Conservation (phyloP, 2,329 filamentous ascomycete genomes). For the Fusarium proliferatum region DNA sequence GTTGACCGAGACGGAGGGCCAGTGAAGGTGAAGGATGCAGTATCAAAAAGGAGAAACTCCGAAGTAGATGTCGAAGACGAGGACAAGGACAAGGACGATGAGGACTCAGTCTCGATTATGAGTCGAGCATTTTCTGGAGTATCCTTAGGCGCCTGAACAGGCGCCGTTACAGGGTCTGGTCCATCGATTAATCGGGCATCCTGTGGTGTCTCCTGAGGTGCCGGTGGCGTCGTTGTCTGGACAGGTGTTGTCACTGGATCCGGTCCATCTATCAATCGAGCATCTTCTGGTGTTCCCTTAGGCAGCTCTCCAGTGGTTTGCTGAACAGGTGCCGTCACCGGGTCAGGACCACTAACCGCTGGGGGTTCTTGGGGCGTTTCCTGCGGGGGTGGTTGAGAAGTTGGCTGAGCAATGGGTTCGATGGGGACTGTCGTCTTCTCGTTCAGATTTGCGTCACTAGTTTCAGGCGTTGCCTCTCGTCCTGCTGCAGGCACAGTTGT, state of each 20-base stretch:
- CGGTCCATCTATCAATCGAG: constrained; percentile 5
- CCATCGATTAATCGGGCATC: constrained; percentile 7
- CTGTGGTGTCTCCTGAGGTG: constrained; percentile 12
- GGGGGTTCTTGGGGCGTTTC: neutral
- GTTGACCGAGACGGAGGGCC: constrained; percentile 25
- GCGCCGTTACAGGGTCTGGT: constrained; percentile 11
- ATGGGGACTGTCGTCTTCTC: constrained; percentile 17
- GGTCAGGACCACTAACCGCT: neutral
- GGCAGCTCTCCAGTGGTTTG: constrained; percentile 8
- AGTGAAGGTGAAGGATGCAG: constrained; percentile 35
- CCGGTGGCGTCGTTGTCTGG: constrained; percentile 7
- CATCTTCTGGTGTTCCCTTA: constrained; percentile 8
- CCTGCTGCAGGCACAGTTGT: constrained; percentile 17
- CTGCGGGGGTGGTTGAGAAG: neutral
- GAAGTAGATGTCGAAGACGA: constrained; percentile 5
- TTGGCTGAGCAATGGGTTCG: constrained; percentile 15
- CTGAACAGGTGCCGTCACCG: neutral
- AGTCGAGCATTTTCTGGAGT: constrained; percentile 21
- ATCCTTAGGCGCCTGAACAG: neutral
- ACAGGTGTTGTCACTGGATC: constrained; percentile 10
- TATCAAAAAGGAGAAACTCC: constrained; percentile 35
- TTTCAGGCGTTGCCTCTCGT: constrained; percentile 18
- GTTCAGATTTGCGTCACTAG: constrained; percentile 6
- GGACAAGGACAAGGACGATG: neutral
- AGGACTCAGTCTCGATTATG: constrained; percentile 6